Evolutionary conservation across 2,329 filamentous ascomycete species (phyloP).

Genomic region (Graphiopsis chlorocephala): DNA sequence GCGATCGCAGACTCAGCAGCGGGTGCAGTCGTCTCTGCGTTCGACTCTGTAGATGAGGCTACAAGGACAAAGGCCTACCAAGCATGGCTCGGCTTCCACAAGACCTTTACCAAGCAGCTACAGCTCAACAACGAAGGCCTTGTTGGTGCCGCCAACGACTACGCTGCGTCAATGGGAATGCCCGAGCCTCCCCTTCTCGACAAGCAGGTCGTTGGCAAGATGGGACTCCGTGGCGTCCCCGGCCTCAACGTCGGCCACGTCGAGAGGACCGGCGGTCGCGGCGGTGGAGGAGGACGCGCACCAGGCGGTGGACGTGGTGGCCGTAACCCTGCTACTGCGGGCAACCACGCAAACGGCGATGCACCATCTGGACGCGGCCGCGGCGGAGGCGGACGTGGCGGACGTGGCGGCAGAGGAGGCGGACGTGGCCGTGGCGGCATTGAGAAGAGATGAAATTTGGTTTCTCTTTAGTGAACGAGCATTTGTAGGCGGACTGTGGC

Average conservation of each 20-base stretch:
- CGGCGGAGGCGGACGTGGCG: slow-evolving; percentile 7
- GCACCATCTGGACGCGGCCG: slow-evolving; percentile 6
- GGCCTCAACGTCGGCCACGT: slow-evolving; percentile 37
- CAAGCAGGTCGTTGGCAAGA: slow-evolving; percentile 46
- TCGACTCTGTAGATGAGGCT: slow-evolving; percentile 39
- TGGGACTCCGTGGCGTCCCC: slow-evolving; percentile 47
- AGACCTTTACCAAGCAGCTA: slow-evolving; percentile 44
- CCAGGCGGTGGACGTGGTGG: not conserved
- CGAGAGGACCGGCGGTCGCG: slow-evolving; percentile 9
- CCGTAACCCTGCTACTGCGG: not conserved
- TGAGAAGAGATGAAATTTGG: slow-evolving; percentile 10
- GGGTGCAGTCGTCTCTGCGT: slow-evolving; percentile 28
- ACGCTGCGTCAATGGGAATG: slow-evolving; percentile 43
- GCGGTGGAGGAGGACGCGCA: slow-evolving; percentile 9
- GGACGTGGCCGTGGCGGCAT: slow-evolving; percentile 18
- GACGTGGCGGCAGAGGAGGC: slow-evolving; percentile 17
- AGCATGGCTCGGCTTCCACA: slow-evolving; percentile 49
- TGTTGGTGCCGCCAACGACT: slow-evolving; percentile 44
- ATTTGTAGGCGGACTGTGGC: not conserved
- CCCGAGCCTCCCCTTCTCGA: slow-evolving; percentile 47
- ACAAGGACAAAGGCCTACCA: slow-evolving; percentile 46
- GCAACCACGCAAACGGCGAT: slow-evolving; percentile 4
- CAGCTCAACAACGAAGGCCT: slow-evolving; percentile 39
- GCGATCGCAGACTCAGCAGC: slow-evolving; percentile 26
- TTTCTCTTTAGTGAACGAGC: not conserved